A percentile compares a stretch with the other conserved stretches of the same genome.
phyloP scores from a whole-genome alignment of 78 protist genomes.

The Protostelium mycophagum region DNA sequence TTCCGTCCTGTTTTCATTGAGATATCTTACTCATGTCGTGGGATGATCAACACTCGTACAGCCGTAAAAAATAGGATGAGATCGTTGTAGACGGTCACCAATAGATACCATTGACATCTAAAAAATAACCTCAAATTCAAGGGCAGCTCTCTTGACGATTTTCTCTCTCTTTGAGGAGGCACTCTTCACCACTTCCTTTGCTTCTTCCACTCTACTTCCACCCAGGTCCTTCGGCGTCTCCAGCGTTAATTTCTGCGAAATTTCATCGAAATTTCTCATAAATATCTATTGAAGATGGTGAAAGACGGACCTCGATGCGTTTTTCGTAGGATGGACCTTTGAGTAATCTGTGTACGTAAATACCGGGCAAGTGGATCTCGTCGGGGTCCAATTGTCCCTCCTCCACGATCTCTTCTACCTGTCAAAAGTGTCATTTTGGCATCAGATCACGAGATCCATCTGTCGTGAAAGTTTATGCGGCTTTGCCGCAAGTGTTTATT shows the following conservation, averaged over 20 bases:
- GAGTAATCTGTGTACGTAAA: conserved; percentile 81
- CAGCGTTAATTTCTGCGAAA: conserved; percentile 49
- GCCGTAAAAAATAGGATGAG: background rate
- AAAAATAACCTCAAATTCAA: conserved; percentile 59
- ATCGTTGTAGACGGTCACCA: background rate
- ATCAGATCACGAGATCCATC: no score
- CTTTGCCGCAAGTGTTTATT: background rate
- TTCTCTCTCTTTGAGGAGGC: conserved; percentile 64
- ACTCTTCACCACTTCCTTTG: conserved; percentile 30
- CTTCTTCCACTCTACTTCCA: background rate
- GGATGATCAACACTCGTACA: conserved; percentile 1
- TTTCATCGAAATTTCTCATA: background rate
- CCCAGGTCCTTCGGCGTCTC: background rate
- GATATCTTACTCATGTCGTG: no score
- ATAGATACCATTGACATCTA: background rate
- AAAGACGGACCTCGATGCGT: conserved; percentile 60
- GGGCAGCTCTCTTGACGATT: conserved; percentile 90
- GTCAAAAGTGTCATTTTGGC: no score
- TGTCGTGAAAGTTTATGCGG: no score
- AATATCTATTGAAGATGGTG: background rate
- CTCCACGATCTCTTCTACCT: conserved; percentile 88
- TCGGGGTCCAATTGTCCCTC: conserved; percentile 80
- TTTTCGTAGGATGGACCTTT: conserved; percentile 65
- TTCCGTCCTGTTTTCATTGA: conserved; percentile 64
- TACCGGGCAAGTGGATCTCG: conserved; percentile 85